These are phyloP conservation scores for Amphibolis antarctica DNA, from an alignment of 106 monocot species.

Conservation along the genomic window DNA sequence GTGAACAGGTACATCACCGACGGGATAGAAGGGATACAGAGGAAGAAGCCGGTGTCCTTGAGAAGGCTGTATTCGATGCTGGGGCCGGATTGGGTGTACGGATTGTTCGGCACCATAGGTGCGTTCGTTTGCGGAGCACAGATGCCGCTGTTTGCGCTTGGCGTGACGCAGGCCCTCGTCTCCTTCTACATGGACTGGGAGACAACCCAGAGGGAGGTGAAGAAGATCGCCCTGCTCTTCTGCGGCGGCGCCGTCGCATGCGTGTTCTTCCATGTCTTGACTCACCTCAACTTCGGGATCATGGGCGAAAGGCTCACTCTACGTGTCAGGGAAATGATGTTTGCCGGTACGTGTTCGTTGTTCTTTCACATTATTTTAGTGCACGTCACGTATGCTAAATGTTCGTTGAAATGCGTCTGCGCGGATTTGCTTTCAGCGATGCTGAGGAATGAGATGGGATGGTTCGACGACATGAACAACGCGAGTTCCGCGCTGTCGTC, in stretches of 20 bases:
- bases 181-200: conserved; percentile 97
- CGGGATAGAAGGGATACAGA: conserved; percentile 12
- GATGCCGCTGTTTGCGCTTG: conserved; percentile 94
- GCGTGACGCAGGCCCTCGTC: conserved; percentile 86
- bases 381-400: background rate
- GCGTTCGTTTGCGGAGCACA: conserved; percentile 70
- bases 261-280: conserved; percentile 55
- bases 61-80: conserved; percentile 75
- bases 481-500: conserved; percentile 67
- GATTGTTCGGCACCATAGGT: conserved; percentile 57
- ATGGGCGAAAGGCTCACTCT: conserved; percentile 96
- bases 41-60: conserved; percentile 46
- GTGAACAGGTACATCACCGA: conserved; percentile 32
- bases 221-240: conserved; percentile 73
- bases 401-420: background rate
- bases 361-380: too few species aligned
- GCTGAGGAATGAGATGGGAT: conserved; percentile 79
- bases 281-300: conserved; percentile 86
- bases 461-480: conserved; percentile 66
- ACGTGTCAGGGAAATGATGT: conserved; percentile 74
- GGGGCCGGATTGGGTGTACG: conserved; percentile 71
- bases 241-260: conserved; percentile 64
- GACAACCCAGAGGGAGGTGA: conserved; percentile 70
- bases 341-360: too few species aligned
- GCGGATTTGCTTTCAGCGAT: conserved; percentile 39